Evolutionary conservation across 768 basidiomycete genomes (phyloP).

Genomic region (Lentinula aciculospora): DNA sequence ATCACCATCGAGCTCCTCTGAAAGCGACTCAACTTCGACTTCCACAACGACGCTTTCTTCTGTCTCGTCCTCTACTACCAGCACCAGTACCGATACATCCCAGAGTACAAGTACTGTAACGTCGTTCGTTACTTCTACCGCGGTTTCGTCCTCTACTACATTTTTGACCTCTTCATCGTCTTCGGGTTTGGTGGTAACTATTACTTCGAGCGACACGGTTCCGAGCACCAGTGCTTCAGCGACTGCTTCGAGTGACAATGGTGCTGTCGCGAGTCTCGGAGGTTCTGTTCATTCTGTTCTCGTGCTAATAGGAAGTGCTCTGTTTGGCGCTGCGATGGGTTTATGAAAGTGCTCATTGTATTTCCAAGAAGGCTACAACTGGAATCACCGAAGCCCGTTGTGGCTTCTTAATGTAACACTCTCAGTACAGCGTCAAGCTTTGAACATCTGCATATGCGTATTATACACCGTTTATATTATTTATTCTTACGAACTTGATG

Average conservation of each 20-base stretch:
- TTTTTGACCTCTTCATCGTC: background rate
- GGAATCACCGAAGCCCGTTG: too few relatives aligned
- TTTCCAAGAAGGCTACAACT: too few relatives aligned
- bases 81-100: background rate
- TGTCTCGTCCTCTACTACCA: background rate
- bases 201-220: background rate
- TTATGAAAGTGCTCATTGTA: background rate
- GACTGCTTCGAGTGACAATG: background rate
- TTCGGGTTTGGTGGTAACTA: background rate
- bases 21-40: background rate
- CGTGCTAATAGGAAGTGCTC: background rate
- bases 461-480: too few relatives aligned
- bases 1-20: background rate
- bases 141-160: background rate
- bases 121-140: background rate
- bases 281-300: background rate
- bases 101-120: background rate
- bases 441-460: too few relatives aligned
- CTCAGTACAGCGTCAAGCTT: too few relatives aligned
- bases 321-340: background rate
- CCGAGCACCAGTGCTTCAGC: background rate
- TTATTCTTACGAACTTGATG: too few relatives aligned
- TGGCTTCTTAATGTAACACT: too few relatives aligned
- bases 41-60: background rate
- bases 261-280: background rate